phyloP scores from a whole-genome alignment of 2,329 filamentous ascomycete species.

The Pseudogymnoascus sp. region DNA sequence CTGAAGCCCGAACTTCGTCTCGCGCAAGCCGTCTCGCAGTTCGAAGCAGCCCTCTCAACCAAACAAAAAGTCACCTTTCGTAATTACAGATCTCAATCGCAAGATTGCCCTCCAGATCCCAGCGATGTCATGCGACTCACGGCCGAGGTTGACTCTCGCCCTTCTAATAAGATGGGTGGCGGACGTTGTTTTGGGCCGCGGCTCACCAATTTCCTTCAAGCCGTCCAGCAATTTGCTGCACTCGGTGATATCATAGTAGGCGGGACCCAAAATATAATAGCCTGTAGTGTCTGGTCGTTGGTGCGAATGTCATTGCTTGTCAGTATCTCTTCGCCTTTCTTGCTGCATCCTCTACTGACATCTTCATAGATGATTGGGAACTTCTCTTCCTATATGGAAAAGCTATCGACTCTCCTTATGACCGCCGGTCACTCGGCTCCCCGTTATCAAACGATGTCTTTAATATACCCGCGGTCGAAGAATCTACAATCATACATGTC shows the following conservation, averaged over 20 bases:
- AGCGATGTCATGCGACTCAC: conserved; percentile 36
- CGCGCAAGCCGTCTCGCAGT: conserved; percentile 35
- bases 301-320: conserved; percentile 38
- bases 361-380: conserved; percentile 27
- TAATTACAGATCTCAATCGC: conserved; percentile 17
- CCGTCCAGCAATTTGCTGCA: conserved; percentile 37
- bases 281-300: conserved; percentile 39
- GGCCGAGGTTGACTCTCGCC: conserved; percentile 31
- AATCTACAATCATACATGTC: conserved; percentile 30
- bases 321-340: conserved; percentile 17
- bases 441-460: conserved; percentile 33
- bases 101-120: conserved; percentile 23
- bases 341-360: conserved; percentile 15
- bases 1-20: conserved; percentile 35
- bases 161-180: conserved; percentile 12
- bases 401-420: conserved; percentile 37
- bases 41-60: conserved; percentile 31
- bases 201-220: conserved; percentile 34
- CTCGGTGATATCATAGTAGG: conserved; percentile 37
- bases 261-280: conserved; percentile 38
- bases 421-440: conserved; percentile 34
- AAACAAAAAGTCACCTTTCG: conserved; percentile 31
- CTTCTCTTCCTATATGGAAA: conserved; percentile 32
- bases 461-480: conserved; percentile 35
- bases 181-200: conserved; percentile 34